Base-by-base conservation (phyloP, 345 rosid genomes). In the Populus ilicifolia region DNA sequence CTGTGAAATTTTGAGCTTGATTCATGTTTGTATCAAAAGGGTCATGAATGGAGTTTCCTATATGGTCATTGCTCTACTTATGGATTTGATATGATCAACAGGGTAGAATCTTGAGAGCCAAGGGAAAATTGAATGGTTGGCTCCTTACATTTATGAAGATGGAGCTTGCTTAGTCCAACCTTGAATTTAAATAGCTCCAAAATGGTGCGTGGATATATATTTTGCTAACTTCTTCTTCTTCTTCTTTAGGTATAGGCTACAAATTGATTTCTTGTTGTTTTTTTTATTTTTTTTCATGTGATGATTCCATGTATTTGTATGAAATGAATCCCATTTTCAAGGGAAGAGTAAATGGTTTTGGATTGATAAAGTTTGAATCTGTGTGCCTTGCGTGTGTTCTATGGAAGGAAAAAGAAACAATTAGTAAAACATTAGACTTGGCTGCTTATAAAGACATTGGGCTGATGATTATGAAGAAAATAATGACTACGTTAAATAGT, bases 141-240 rank as follows among this genome's bases (percentile, higher is more conserved):
- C 43, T 74, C 62, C 69, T 50, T 33, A 25, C 36, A 48, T 18
- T 62, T 38, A 8, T 25, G 56, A 13, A 25, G 39, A 30, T 77
- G 80, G 48, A 73, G 29, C 72, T 77, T 27, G 69, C 59, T 35
- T 61, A 77, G 48, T 25, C 41, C 35, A 61, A 54, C 48, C 35
- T 76, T 77, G 74, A 52, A 67, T 77, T 44, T 25, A 12, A 44
- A 59, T 56, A 33, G 6, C 36, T 27, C n/a, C 63, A 68, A 68
- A 25, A 80, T 81, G 84, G 84, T 77, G 73, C 0, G 80, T 71
- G 46, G 48, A 35, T 33, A 8, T 33, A 8, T 65, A 13, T 27
- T 63, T 18, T 27, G 10, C 54, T 65, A 11, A 17, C 41, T 10
- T 56, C 27, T n/a, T 67, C 36, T 33, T 33, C 5, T 33, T 4